Conservation (phyloP, 345 rosid species). For the Linum trigynum region DNA sequence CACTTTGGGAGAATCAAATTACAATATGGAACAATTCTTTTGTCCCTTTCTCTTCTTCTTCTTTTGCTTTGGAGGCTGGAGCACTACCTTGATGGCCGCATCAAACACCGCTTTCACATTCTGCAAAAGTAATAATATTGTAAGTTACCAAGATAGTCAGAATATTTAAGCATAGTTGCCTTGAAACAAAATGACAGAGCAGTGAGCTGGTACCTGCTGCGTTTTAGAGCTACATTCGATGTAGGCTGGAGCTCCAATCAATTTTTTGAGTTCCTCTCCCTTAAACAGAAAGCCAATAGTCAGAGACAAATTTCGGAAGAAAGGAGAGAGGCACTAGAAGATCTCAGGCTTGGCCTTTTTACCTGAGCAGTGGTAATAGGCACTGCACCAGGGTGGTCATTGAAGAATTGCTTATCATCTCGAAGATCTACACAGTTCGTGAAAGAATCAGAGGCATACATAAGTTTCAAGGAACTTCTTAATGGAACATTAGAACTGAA, state of each 20-base stretch:
- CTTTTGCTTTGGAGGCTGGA: constrained; percentile 28
- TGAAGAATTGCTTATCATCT: constrained; percentile 81
- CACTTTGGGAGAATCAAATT: constrained; percentile 1
- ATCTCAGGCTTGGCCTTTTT: not conserved
- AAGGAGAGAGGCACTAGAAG: not conserved
- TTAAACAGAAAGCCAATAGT: not conserved
- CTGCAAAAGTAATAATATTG: constrained; percentile 7
- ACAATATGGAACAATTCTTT: constrained; percentile 19
- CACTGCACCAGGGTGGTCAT: constrained; percentile 90
- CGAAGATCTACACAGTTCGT: constrained; percentile 51
- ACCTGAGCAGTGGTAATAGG: constrained; percentile 73
- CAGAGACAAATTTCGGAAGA: not conserved
- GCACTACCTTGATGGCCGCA: constrained; percentile 26
- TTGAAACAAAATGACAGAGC: not conserved
- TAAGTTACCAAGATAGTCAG: not conserved
- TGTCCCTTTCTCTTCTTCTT: constrained; percentile 24
- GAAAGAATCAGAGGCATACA: not conserved
- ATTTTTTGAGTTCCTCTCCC: constrained; percentile 26
- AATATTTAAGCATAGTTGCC: not conserved
- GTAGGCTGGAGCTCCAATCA: constrained; percentile 25
- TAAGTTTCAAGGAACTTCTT: not conserved
- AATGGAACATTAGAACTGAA: not conserved
- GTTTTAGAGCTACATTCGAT: constrained; percentile 26
- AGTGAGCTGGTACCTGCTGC: constrained; percentile 15
- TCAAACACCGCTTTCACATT: constrained; percentile 28